Conservation (phyloP, 306 rosid genomes). For the Abrus precatorius region DNA sequence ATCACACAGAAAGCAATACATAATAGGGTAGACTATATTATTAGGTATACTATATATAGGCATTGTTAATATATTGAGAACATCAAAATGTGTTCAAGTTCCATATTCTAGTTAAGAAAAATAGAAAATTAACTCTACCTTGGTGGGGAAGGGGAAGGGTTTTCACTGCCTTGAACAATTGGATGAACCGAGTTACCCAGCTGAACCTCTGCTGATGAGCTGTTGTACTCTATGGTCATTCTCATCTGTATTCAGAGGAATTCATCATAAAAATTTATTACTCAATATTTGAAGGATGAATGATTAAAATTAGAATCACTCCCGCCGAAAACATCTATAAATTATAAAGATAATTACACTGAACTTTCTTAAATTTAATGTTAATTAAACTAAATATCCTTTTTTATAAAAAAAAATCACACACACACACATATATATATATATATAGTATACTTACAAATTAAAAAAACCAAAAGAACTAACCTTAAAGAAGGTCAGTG, state of each 20-base stretch:
- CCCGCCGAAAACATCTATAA: too few relatives aligned
- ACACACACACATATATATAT: too few relatives aligned
- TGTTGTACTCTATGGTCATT: constrained; percentile 25
- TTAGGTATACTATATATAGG: not conserved
- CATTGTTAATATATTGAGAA: not conserved
- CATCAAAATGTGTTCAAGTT: not conserved
- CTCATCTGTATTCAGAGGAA: constrained; percentile 35
- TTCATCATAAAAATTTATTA: not conserved
- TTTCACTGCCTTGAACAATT: not conserved
- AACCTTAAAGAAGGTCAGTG: too few relatives aligned
- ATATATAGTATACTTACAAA: too few relatives aligned
- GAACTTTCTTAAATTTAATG: too few relatives aligned
- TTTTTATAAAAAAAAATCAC: too few relatives aligned
- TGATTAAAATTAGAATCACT: too few relatives aligned
- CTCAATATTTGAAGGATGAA: too few relatives aligned
- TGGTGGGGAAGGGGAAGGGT: constrained; percentile 10
- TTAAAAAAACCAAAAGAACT: too few relatives aligned
- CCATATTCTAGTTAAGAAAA: not conserved
- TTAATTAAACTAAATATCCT: too few relatives aligned
- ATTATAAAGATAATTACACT: too few relatives aligned
- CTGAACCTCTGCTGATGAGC: constrained; percentile 40
- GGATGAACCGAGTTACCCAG: not conserved
- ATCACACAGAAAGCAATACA: not conserved
- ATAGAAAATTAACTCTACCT: not conserved
- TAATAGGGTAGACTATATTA: not conserved